phyloP scores from a whole-genome alignment of 768 basidiomycete genomes.

The Russula olivacea region DNA sequence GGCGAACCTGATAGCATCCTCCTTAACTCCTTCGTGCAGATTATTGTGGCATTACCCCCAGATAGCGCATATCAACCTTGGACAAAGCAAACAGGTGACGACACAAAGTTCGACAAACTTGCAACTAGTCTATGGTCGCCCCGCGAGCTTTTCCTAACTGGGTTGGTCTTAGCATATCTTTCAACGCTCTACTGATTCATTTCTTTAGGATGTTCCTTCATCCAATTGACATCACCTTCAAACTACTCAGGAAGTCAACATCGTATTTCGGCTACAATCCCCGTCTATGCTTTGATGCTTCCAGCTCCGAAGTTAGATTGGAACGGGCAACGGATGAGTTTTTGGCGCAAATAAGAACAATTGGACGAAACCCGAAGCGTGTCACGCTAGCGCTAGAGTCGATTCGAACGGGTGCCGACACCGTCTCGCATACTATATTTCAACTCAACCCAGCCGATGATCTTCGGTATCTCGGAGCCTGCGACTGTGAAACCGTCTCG shows the following conservation, averaged over 20 bases:
- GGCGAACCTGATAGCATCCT: too few species aligned
- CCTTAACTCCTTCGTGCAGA: too few species aligned
- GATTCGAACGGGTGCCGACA: neutral
- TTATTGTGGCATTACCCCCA: too few species aligned
- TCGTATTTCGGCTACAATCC: too few species aligned
- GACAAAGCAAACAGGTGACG: neutral
- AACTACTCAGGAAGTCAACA: too few species aligned
- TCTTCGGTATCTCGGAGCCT: neutral
- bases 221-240: neutral
- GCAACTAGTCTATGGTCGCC: neutral
- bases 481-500: neutral
- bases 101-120: neutral
- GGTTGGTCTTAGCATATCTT: neutral
- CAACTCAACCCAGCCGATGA: neutral
- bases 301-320: too few species aligned
- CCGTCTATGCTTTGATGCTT: too few species aligned
- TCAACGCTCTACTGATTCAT: neutral
- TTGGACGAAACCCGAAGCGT: too few species aligned
- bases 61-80: neutral
- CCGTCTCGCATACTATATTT: neutral
- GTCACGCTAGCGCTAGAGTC: too few species aligned
- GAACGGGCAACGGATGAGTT: too few species aligned
- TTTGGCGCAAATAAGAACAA: fast-evolving
- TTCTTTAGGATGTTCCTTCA: neutral
- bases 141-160: too few species aligned